Conservation (phyloP, 2,329 filamentous ascomycete species). For the Cladosporium oxysporum region DNA sequence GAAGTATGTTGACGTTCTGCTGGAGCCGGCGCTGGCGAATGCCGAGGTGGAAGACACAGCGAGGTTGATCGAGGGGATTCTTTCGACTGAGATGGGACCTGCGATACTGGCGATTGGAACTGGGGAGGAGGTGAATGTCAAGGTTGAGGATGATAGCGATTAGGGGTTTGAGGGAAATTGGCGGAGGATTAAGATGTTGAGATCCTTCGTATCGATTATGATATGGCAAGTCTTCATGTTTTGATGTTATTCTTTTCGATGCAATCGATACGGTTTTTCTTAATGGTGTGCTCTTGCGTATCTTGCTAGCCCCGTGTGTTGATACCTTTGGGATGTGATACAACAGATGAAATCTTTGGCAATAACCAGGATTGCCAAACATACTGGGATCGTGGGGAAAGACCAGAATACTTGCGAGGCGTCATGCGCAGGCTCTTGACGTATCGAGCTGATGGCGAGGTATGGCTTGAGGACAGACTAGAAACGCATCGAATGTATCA, state of each 20-base stretch:
- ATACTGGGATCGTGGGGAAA: not conserved
- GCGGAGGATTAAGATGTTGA: not conserved
- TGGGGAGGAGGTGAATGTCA: not conserved
- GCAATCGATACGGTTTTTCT: not conserved
- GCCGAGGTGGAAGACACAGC: not conserved
- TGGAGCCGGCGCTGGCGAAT: not conserved
- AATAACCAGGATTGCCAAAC: not conserved
- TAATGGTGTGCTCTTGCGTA: not conserved
- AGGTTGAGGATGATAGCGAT: not conserved
- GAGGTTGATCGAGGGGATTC: constrained; percentile 6
- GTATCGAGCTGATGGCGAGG: not conserved
- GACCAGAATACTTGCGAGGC: not conserved
- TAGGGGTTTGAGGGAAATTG: not conserved
- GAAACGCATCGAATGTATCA: not conserved
- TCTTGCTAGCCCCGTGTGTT: not conserved
- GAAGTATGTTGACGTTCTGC: not conserved
- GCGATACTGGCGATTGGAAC: not conserved
- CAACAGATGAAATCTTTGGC: not conserved
- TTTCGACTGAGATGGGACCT: not conserved
- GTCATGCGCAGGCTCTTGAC: not conserved
- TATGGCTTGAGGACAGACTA: not conserved
- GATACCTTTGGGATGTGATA: not conserved
- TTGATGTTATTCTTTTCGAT: not conserved
- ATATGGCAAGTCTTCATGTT: not conserved
- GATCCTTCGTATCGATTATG: not conserved